phyloP scores from a whole-genome alignment of 1,139 yeast genomes.

The Protomyces inundatus region DNA sequence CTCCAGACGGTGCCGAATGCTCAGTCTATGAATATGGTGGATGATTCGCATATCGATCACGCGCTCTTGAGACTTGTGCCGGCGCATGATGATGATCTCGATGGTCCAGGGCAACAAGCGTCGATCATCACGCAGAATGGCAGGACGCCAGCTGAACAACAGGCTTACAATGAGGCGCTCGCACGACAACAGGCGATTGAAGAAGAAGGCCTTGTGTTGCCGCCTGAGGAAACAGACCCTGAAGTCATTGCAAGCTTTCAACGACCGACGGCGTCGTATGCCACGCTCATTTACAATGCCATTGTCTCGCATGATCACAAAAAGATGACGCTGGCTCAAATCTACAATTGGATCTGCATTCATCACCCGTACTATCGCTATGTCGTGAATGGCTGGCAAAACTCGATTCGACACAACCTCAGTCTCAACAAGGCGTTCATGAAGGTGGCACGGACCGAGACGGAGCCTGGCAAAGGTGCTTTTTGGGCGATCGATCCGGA shows the following conservation, averaged over 20 bases:
- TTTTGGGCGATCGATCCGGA: constrained; percentile 71
- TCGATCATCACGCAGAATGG: background rate
- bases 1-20: too few species aligned
- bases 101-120: background rate
- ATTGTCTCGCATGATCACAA: constrained; percentile 56
- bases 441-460: constrained; percentile 62
- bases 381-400: constrained; percentile 98
- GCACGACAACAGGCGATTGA: constrained; percentile 16
- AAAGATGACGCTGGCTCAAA: constrained; percentile 72
- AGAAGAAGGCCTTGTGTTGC: constrained; percentile 19
- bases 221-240: constrained; percentile 24
- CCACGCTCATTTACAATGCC: constrained; percentile 73
- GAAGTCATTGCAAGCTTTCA: constrained; percentile 34
- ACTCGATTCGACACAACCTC: constrained; percentile 81
- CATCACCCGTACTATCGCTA: constrained; percentile 84
- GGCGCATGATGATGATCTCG: background rate
- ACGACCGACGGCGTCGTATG: constrained; percentile 76
- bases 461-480: constrained; percentile 65
- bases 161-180: constrained; percentile 6
- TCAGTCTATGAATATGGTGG: background rate
- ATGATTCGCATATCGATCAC: background rate
- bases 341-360: constrained; percentile 79
- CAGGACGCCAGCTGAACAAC: background rate
- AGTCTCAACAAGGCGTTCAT: constrained; percentile 79
- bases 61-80: background rate